Evolutionary conservation across 2,329 filamentous ascomycete genomes (phyloP), one percentile per base, ranked within the genome.

Genomic region (Aspergillus puulaauensis): DNA sequence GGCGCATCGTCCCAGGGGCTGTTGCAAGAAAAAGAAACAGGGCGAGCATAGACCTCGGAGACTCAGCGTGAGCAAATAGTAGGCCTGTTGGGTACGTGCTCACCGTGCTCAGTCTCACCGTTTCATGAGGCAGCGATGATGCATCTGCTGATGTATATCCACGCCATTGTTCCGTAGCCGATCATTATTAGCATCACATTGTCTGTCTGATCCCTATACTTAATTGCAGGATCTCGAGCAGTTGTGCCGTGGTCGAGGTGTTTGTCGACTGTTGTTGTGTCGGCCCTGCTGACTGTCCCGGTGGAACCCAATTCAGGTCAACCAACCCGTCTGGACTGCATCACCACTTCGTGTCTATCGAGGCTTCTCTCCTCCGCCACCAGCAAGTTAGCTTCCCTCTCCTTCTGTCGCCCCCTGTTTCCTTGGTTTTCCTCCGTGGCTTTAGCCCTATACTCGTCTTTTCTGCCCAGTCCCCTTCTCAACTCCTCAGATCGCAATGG

Each of bases 341-440:
- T 56, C 54, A 45, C 19, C 54, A 44, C 39, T 52, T 40, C 45
- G 44, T 56, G 43, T 44, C 33, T 41, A 48, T 54, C 56, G 44
- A 52, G 37, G 39, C 40, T 21, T 58, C 46, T 45, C 45, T 45
- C 45, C 56, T 50, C 56, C 56, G 40, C 46, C 56, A 58, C 51
- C 41, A 23, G 11, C 52, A 54, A 27, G 46, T 40, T 23, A 24
- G 24, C 33, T 33, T 48, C 33, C 41, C 27, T 37, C 37, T 49
- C 24, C 35, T 51, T 54, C 27, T 35, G 31, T 31, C 45, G 31
- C 15, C 40, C 39, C 35, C 41, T 40, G 14, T 23, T 39, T 46
- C 31, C 39, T 48, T 44, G 40, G 33, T 43, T 9, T 54, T 23
- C 40, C 23, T 53, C 33, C 24, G 27, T 15, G n/a, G 46, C 19